Base-by-base conservation (phyloP, 129 eudicot species). In the Flaveria brownii region DNA sequence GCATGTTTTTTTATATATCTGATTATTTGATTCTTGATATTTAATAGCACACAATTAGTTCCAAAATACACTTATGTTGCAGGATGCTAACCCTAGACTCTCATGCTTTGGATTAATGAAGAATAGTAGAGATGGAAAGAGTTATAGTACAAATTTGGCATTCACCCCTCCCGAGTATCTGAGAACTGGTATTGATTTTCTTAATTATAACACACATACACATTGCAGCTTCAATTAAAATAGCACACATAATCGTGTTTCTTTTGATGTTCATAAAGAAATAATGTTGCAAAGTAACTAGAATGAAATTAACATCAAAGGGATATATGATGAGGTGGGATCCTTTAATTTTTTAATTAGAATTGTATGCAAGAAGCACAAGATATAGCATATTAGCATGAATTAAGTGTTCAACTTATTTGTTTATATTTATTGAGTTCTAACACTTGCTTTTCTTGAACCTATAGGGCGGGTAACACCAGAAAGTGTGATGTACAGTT, bases 121-220 rank as follows among this genome's bases (percentile, higher is more conserved):
- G 88, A 93, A 93, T 72, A 93, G 96, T 73, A 80, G 98, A 85
- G 98, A 93, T 65, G 98, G 98, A 72, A 93, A 85, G 70, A 93
- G 98, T 86, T 93, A 93, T 68, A 93, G 98, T 70, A 93, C 98
- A 65, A 93, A 93, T 86, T 83, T 93, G 76, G 98, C 98, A 70
- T 93, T 93, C 81, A 90, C 98, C 39, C 98, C 98, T 80, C 98
- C 98, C 15, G 98, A 93, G 82, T 93, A 93, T 84, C 77, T 93
- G 22, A 82, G 89, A 68, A 93, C 98, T 66, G 98, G 98, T 90
- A 88, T 52, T 3, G 2, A 51, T 46, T 30, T 50, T 68, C 18
- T 66, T 42, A 11, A 33, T 30, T 69, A 33, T 2, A 20, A 43
- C 15, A 54, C 51, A 14, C 59, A 6, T 47, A 68, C 30, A 36